Base-by-base conservation (phyloP, 495 filamentous ascomycete genomes). In the Lepidopterella palustris region DNA sequence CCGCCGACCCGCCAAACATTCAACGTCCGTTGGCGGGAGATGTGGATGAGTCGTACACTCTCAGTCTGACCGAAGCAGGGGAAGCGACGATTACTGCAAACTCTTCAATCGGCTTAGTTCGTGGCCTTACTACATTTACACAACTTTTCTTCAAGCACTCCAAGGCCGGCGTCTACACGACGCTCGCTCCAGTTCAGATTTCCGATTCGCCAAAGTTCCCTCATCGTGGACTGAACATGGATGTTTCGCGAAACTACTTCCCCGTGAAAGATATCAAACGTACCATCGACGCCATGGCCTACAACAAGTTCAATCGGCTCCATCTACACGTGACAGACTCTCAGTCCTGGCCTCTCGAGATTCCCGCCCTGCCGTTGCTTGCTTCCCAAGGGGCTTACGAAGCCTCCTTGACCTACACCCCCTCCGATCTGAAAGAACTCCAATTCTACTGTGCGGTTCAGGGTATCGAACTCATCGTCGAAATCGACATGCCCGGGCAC, bases 401-500 rank as follows among this genome's bases (percentile, higher is more conserved):
- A 27, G 72, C 73, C 0, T 79, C 77, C 45, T 73, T 83, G 55
- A 79, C 78, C 0, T 93, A 90, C 71, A 80, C 78, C n/a, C 78
- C 86, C 0, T 67, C 59, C 3, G 83, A 89, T 59, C 67, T 92
- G 9, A 66, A 75, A n/a, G 60, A 70, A 0, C 80, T 93, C 48
- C 84, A 92, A 58, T 73, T 75, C 50, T 89, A 86, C 69, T 89
- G 82, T 11, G 73, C 79, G 18, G 66, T 80, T 49, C 81, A 84
- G 13, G 89, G 89, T 24, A 78, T 93, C 6, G 76, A 89, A 67
- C 81, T 91, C 3, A 80, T 86, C 66, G 72, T 91, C 25, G 89
- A 92, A 71, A 87, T 88, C 58, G 89, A 93, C 64, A 86, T 86
- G 79, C 89, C 89, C 5, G 89, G 89, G 25, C 89, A 93, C 71